A percentile compares a stretch with the other conserved stretches of the same genome.
Evolutionary conservation across 148 eudicot species (phyloP).

Genomic region (Nepenthes mirabilis): DNA sequence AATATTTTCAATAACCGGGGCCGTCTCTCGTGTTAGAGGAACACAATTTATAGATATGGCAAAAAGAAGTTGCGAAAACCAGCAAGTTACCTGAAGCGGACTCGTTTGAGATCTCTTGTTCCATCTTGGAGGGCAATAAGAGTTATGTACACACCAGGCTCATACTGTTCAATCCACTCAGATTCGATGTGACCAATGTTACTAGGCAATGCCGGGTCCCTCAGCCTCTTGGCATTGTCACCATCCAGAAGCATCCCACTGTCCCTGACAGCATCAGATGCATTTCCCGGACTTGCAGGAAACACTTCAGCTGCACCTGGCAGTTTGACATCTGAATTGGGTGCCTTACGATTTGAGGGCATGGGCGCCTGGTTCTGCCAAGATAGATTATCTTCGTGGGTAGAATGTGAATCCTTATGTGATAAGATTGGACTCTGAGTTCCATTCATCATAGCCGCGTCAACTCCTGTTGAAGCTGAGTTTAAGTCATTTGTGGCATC

Average conservation of each 20-base stretch:
- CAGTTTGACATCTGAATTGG: conserved; percentile 17
- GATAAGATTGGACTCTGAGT: conserved; percentile 22
- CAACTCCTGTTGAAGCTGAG: conserved; percentile 15
- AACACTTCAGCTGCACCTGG: conserved; percentile 24
- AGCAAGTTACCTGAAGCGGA: conserved; percentile 79
- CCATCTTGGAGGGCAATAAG: conserved; percentile 86
- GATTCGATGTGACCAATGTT: conserved; percentile 50
- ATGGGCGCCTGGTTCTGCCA: conserved; percentile 16
- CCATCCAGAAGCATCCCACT: conserved; percentile 33
- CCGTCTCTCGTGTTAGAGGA: background rate
- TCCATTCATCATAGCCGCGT: conserved; percentile 16
- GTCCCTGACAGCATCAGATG: conserved; percentile 32
- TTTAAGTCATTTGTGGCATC: conserved; percentile 18
- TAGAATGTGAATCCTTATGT: conserved; percentile 18
- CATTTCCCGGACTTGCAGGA: conserved; percentile 24
- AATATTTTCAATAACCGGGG: background rate
- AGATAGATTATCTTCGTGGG: conserved; percentile 14
- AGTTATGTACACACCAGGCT: conserved; percentile 93
- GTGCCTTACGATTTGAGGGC: conserved; percentile 22
- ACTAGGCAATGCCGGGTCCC: conserved; percentile 10
- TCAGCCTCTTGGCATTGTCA: conserved; percentile 29
- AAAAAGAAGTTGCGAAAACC: background rate
- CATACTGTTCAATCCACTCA: conserved; percentile 96
- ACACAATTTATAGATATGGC: background rate
- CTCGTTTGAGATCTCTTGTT: conserved; percentile 91